phyloP scores from a whole-genome alignment of 371 early-diverging fungal genomes.

The Mucor velutinosus region DNA sequence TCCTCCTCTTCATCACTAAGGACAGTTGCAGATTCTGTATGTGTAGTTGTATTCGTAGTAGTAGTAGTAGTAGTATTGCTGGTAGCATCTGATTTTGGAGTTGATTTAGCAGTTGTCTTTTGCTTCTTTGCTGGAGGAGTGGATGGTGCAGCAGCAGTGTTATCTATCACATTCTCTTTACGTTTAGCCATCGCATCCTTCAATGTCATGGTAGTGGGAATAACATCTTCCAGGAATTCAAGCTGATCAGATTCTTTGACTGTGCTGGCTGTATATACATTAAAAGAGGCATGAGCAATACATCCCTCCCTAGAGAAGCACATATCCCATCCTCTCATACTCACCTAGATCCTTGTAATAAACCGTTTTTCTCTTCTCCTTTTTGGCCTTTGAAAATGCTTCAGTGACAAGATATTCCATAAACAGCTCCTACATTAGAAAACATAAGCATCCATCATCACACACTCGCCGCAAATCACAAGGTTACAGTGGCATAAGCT shows the following conservation, averaged over 20 bases:
- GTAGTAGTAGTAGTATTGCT: background rate
- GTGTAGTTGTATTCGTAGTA: background rate
- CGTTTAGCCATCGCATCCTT: conserved; percentile 59
- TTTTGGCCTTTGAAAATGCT: conserved; percentile 63
- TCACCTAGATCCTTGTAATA: conserved; percentile 74
- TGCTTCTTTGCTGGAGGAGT: conserved; percentile 19
- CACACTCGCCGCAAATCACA: background rate
- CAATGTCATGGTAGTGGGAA: conserved; percentile 61
- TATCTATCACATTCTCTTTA: conserved; percentile 45
- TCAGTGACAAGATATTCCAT: conserved; percentile 72
- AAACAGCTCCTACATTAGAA: conserved; percentile 68
- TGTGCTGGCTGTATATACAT: conserved; percentile 28
- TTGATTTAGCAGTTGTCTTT: conserved; percentile 12
- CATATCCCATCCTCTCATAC: background rate
- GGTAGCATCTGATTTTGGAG: background rate
- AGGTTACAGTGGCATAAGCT: conserved; percentile 71
- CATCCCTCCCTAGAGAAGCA: background rate
- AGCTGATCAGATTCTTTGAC: conserved; percentile 48
- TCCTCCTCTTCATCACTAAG: conserved; percentile 2
- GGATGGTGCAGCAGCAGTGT: background rate
- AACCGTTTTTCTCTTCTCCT: conserved; percentile 75
- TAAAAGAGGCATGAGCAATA: no score
- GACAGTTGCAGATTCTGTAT: background rate
- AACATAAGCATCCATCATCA: no score
- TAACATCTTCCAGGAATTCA: conserved; percentile 56